Evolutionary conservation across 306 rosid genomes (phyloP), one percentile per base, ranked within the genome.

Genomic region (Sophora flavescens): DNA sequence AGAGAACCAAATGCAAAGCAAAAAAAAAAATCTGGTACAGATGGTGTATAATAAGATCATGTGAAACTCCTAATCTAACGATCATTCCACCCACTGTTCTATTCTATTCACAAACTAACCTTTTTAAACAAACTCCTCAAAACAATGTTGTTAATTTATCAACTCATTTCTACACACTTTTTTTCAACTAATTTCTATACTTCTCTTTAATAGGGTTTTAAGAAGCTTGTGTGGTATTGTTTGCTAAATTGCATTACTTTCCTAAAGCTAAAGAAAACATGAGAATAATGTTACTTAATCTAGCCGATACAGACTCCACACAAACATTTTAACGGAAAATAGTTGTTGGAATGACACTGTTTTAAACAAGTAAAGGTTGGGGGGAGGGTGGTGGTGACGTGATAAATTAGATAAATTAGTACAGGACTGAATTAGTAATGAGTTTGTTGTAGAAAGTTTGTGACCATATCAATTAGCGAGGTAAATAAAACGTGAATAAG

Each of bases 41-140:
- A n/a, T n/a, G n/a, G n/a, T n/a, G n/a, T n/a, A n/a, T n/a, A n/a
- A n/a, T n/a, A n/a, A n/a, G n/a, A n/a, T n/a, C n/a, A n/a, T n/a
- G n/a, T n/a, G n/a, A n/a, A n/a, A n/a, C n/a, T n/a, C n/a, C n/a
- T n/a, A n/a, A n/a, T n/a, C n/a, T n/a, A n/a, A n/a, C n/a, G n/a
- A n/a, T n/a, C n/a, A n/a, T n/a, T n/a, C n/a, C n/a, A n/a, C n/a
- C n/a, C 22, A 22, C 22, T 22, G 22, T 22, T 22, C 22, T 22
- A 22, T 22, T 22, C 22, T 22, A 22, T n/a, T 58, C 44, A 36
- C 50, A 6, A 64, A 32, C 26, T 57, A 52, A 39, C 1, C 41
- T 54, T 30, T 35, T 58, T 14, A 60, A 30, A 26, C 30, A 74
- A 42, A 72, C 36, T 65, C 73, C 41, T 53, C 53, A n/a, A 15